phyloP scores from a whole-genome alignment of 2,329 filamentous ascomycete genomes.

The Cladosporium sp. region DNA sequence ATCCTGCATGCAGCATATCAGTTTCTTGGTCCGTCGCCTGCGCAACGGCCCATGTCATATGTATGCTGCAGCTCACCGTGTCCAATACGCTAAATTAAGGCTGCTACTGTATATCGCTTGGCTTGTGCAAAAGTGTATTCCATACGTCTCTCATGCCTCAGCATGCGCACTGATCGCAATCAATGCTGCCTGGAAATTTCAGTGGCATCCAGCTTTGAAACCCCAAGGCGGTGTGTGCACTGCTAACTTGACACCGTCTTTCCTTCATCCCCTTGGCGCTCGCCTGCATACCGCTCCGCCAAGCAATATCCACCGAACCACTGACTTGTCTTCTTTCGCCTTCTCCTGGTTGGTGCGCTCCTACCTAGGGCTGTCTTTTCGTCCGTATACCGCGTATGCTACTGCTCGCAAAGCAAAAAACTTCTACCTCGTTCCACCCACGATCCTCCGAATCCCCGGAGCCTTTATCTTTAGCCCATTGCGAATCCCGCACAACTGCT shows the following conservation, averaged over 20 bases:
- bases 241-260: slow-evolving; percentile 4
- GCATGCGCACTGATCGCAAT: background rate
- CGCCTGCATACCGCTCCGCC: slow-evolving; percentile 1
- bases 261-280: background rate
- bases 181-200: background rate
- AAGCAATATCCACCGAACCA: background rate
- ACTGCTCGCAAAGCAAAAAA: background rate
- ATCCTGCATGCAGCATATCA: background rate
- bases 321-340: background rate
- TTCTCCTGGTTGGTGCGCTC: slow-evolving; percentile 1
- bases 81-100: background rate
- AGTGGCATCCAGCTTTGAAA: background rate
- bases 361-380: background rate
- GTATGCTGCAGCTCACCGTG: background rate
- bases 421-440: background rate
- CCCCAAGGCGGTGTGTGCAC: slow-evolving; percentile 4
- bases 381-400: background rate
- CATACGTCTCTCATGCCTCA: background rate
- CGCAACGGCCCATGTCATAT: background rate
- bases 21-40: background rate
- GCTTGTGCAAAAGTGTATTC: slow-evolving; percentile 4
- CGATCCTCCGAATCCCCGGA: background rate
- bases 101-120: background rate
- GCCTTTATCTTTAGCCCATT: background rate
- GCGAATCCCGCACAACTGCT: background rate